Conservation (phyloP, 306 rosid species). For the Styphnolobium japonicum region DNA sequence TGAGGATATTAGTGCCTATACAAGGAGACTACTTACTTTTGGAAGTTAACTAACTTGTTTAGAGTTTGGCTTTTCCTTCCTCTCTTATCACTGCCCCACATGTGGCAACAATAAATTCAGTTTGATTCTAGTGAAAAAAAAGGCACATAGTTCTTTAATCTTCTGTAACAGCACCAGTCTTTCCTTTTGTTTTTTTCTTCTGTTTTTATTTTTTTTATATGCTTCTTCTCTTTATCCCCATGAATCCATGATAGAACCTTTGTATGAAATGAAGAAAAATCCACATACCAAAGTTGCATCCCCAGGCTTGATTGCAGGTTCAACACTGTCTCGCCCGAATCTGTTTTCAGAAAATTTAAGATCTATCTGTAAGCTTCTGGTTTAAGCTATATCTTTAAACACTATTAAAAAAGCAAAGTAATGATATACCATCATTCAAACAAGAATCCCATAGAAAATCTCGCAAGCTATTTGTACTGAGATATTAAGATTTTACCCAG, state of each 20-base stretch:
- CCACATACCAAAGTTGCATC: constrained; percentile 73
- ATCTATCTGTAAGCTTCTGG: constrained; percentile 6
- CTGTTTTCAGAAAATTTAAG: constrained; percentile 41
- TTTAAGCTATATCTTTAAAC: background rate
- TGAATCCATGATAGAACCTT: background rate
- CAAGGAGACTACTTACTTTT: background rate
- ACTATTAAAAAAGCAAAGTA: background rate
- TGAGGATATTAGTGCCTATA: background rate
- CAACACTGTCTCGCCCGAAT: constrained; percentile 83
- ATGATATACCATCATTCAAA: background rate
- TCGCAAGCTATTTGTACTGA: background rate
- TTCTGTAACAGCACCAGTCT: background rate
- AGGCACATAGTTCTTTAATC: background rate
- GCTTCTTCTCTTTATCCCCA: background rate
- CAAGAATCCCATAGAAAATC: background rate
- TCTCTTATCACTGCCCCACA: background rate
- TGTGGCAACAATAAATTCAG: background rate
- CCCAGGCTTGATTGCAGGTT: constrained; percentile 92
- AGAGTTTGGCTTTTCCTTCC: background rate
- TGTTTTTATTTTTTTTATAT: background rate
- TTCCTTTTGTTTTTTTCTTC: background rate
- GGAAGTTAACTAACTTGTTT: background rate
- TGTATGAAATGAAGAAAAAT: background rate
- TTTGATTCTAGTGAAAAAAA: background rate
- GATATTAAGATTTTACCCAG: background rate